Conservation (phyloP, 129 eudicot species). For the Smallanthus sonchifolius region DNA sequence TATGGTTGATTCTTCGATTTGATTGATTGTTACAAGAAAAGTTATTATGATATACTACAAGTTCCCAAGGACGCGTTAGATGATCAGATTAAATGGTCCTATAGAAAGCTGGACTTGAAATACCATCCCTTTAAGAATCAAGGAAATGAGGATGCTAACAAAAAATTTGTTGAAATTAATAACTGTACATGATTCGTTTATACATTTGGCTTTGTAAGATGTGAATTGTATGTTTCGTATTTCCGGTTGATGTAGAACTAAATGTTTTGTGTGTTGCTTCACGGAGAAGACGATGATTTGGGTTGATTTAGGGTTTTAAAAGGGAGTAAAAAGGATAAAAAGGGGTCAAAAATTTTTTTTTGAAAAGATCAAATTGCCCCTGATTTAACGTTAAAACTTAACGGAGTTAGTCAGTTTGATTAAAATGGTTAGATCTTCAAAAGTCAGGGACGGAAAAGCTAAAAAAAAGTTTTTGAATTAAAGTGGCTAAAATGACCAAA, state of each 20-base stretch:
- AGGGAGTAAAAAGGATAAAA: too few species aligned
- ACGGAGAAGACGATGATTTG: too few species aligned
- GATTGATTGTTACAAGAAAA: slow-evolving; percentile 52
- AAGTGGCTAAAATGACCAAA: too few species aligned
- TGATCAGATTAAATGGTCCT: slow-evolving; percentile 89
- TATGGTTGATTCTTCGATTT: not conserved
- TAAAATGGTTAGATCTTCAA: too few species aligned
- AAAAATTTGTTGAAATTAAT: slow-evolving; percentile 88
- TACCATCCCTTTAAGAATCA: slow-evolving; percentile 97
- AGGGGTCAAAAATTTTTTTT: too few species aligned
- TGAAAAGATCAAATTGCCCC: too few species aligned
- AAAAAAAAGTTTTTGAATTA: too few species aligned
- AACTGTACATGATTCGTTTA: slow-evolving; percentile 43
- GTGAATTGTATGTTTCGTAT: not conserved
- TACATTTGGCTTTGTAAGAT: not conserved
- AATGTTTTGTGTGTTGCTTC: slow-evolving; percentile 17
- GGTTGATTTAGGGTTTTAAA: too few species aligned
- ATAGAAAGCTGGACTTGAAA: slow-evolving; percentile 85
- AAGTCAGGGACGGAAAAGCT: too few species aligned
- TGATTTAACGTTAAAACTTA: too few species aligned
- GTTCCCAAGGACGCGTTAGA: slow-evolving; percentile 87
- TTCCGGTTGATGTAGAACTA: not conserved
- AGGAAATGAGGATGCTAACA: slow-evolving; percentile 94
- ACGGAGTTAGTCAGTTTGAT: too few species aligned
- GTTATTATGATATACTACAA: slow-evolving; percentile 89